A percentile compares a stretch with the other conserved stretches of the same genome.
These are phyloP conservation scores for Candida sp. DNA, from an alignment of 1,139 yeast genomes.

Conservation along the genomic window DNA sequence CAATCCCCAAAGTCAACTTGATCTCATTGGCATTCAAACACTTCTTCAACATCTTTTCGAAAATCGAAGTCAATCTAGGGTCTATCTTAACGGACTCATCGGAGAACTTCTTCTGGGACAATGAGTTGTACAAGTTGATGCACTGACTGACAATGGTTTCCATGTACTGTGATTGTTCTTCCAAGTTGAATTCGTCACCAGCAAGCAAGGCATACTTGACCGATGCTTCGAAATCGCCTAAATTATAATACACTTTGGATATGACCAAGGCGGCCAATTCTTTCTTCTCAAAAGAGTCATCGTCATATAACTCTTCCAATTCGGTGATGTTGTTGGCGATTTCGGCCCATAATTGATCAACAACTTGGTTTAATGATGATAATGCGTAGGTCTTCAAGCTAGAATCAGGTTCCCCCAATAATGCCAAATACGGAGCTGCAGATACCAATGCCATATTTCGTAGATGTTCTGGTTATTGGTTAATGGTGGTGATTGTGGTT, in stretches of 20 bases:
- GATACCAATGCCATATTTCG: slow-evolving; percentile 62
- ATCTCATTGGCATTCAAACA: slow-evolving; percentile 75
- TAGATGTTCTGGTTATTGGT: background rate
- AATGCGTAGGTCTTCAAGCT: slow-evolving; percentile 85
- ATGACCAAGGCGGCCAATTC: slow-evolving; percentile 90
- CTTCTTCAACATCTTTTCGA: slow-evolving; percentile 85
- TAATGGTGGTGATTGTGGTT: background rate
- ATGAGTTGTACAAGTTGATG: slow-evolving; percentile 77
- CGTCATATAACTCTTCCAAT: slow-evolving; percentile 92
- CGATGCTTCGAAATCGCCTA: slow-evolving; percentile 93
- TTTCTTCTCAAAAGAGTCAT: slow-evolving; percentile 74
- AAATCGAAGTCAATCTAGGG: slow-evolving; percentile 65
- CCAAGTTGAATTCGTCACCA: slow-evolving; percentile 79
- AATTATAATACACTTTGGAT: slow-evolving; percentile 92
- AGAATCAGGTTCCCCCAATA: slow-evolving; percentile 81
- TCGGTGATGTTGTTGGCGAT: slow-evolving; percentile 89
- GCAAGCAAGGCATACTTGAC: slow-evolving; percentile 90
- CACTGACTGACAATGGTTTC: slow-evolving; percentile 96
- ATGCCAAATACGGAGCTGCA: slow-evolving; percentile 91
- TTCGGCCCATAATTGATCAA: slow-evolving; percentile 97
- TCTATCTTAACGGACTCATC: slow-evolving; percentile 54
- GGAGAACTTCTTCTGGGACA: slow-evolving; percentile 59
- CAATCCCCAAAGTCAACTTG: slow-evolving; percentile 87
- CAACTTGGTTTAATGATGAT: slow-evolving; percentile 77
- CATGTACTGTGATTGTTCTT: slow-evolving; percentile 78